Percentiles rank a stretch among this genome's conserved stretches.
These are phyloP conservation scores for Geranium incanum DNA, from an alignment of 441 rosid species.

Conservation along the genomic window DNA sequence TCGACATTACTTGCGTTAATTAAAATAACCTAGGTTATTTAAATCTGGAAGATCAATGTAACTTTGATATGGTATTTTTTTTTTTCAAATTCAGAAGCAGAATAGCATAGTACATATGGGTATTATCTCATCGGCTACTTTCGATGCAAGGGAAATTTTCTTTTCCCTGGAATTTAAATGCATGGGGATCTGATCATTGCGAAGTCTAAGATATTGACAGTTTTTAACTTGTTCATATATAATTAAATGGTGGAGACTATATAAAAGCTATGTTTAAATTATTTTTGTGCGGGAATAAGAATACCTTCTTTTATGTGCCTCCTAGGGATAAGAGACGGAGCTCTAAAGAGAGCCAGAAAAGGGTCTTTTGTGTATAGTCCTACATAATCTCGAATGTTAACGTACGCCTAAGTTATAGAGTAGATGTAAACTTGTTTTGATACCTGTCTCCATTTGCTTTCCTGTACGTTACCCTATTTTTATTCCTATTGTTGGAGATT, in stretches of 20 bases:
- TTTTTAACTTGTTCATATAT: neutral
- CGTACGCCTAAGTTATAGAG: neutral
- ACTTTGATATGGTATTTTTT: neutral
- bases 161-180: neutral
- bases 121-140: neutral
- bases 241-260: neutral
- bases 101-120: neutral
- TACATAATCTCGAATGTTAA: no score
- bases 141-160: neutral
- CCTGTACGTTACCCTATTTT: no score
- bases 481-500: neutral
- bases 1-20: conserved; percentile 3
- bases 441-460: neutral
- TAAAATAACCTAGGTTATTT: conserved; percentile 3
- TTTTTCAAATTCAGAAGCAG: neutral
- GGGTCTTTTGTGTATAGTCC: no score
- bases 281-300: neutral
- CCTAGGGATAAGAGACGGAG: no score
- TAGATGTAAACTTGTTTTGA: neutral
- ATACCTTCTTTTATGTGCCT: neutral
- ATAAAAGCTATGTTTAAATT: neutral
- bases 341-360: no score
- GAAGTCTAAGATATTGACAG: conserved; percentile 1
- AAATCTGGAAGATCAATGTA: conserved; percentile 2
- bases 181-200: neutral